Conservation (phyloP, 148 eudicot species). For the Tetragonia tetragonoides region DNA sequence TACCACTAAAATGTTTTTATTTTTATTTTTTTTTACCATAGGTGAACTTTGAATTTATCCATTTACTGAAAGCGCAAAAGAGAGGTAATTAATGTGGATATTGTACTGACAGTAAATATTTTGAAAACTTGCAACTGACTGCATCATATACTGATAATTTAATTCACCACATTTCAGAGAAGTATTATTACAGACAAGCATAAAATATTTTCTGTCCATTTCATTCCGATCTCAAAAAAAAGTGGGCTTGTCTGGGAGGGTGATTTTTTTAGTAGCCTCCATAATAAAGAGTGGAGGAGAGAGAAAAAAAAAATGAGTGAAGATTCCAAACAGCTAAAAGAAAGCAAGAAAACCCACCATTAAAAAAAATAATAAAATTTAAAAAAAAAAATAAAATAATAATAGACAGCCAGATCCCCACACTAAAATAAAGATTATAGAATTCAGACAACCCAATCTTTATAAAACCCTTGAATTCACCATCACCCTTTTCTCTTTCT, state of each 20-base stretch:
- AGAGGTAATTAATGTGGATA: too few relatives aligned
- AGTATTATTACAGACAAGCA: too few relatives aligned
- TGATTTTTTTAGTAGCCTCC: conserved; percentile 17
- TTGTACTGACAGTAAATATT: too few relatives aligned
- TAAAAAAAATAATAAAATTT: conserved; percentile 32
- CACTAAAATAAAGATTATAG: conserved; percentile 32
- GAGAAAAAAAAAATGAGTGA: conserved; percentile 24
- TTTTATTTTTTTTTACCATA: too few relatives aligned
- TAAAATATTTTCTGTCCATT: background rate
- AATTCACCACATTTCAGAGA: too few relatives aligned
- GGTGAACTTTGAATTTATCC: too few relatives aligned
- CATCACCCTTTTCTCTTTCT: conserved; percentile 30
- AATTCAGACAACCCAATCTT: conserved; percentile 41
- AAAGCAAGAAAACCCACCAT: conserved; percentile 21
- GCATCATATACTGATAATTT: too few relatives aligned
- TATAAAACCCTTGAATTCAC: conserved; percentile 90
- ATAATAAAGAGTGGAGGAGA: conserved; percentile 26
- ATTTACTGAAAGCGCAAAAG: too few relatives aligned
- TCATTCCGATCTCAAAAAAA: conserved; percentile 19
- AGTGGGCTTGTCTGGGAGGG: conserved; percentile 15
- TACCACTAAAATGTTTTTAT: too few relatives aligned
- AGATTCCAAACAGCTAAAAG: conserved; percentile 54
- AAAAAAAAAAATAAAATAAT: conserved; percentile 10
- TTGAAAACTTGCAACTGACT: too few relatives aligned
- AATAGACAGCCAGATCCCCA: conserved; percentile 77